A percentile compares a stretch with the other conserved stretches of the same genome.
These are phyloP conservation scores for Prosopis cineraria DNA, from an alignment of 306 rosid genomes.

Conservation along the genomic window DNA sequence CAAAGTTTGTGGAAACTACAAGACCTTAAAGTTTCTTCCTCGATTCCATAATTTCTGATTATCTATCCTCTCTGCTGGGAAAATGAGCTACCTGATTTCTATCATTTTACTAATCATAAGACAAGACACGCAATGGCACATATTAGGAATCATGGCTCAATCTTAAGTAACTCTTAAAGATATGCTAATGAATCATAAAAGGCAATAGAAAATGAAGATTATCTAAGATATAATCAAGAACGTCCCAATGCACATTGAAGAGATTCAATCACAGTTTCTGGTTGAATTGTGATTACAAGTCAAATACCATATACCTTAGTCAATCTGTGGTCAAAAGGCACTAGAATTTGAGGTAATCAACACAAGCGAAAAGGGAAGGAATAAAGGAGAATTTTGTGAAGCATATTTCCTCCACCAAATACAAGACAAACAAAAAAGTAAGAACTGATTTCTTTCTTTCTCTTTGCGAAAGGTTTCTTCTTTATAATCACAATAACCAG, in stretches of 20 bases:
- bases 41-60: slow-evolving; percentile 5
- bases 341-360: not conserved
- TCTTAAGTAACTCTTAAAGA: slow-evolving; percentile 1
- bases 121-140: not conserved
- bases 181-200: not conserved
- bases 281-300: not conserved
- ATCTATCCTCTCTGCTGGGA: slow-evolving; percentile 5
- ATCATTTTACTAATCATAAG: not conserved
- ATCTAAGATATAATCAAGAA: slow-evolving; percentile 9
- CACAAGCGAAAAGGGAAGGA: not conserved
- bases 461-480: too few species aligned
- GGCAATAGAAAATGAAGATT: slow-evolving; percentile 8
- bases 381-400: not conserved
- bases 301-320: not conserved
- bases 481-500: too few species aligned
- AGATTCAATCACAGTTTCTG: not conserved
- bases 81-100: not conserved
- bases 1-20: slow-evolving; percentile 42
- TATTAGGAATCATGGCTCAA: slow-evolving; percentile 18
- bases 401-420: not conserved
- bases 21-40: slow-evolving; percentile 24
- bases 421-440: not conserved
- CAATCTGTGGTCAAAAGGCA: not conserved
- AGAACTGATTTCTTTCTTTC: too few species aligned
- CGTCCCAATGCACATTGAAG: not conserved